Conservation (phyloP, 176 grass and related monocot genomes). For the Areca catechu region DNA sequence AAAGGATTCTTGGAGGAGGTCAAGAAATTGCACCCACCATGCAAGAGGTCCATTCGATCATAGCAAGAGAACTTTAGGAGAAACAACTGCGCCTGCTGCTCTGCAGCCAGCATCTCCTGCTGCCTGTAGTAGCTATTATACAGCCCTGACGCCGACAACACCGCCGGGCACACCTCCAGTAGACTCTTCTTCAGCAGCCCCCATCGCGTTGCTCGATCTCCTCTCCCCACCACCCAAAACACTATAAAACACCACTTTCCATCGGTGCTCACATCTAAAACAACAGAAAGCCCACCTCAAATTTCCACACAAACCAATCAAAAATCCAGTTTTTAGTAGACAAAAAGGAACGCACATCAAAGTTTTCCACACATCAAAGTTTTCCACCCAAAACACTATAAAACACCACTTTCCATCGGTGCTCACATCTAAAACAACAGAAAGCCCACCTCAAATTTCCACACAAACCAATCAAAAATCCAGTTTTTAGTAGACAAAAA, state of each 20-base stretch:
- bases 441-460: background rate
- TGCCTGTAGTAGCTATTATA: background rate
- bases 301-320: too few relatives aligned
- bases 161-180: background rate
- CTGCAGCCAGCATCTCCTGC: background rate
- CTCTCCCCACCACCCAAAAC: constrained; percentile 7
- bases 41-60: constrained; percentile 19
- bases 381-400: constrained; percentile 10
- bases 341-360: too few relatives aligned
- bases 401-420: constrained; percentile 13
- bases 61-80: constrained; percentile 17
- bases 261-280: constrained; percentile 15
- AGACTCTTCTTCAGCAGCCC: constrained; percentile 8
- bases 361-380: too few relatives aligned
- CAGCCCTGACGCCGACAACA: background rate
- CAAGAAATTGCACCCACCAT: constrained; percentile 6
- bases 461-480: too few relatives aligned
- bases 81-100: constrained; percentile 8
- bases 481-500: too few relatives aligned
- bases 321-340: too few relatives aligned
- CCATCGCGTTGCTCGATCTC: background rate
- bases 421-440: constrained; percentile 7
- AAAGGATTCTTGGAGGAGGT: background rate
- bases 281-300: background rate
- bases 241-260: constrained; percentile 9